Conservation (phyloP, 2,329 filamentous ascomycete genomes). For the Cytospora chrysosperma region DNA sequence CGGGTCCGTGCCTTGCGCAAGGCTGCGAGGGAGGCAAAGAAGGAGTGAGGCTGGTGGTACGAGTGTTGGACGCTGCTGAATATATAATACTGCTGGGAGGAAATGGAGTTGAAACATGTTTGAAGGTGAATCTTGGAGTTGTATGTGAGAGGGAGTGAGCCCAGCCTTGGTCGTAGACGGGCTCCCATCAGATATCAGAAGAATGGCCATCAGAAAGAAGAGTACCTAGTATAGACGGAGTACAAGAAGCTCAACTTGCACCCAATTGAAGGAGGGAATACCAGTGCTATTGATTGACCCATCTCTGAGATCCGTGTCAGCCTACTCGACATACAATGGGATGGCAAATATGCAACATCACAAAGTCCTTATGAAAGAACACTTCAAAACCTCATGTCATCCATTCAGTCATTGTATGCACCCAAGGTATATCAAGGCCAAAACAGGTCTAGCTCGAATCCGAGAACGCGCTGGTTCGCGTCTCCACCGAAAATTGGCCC, state of each 20-base stretch:
- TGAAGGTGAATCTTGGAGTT: background rate
- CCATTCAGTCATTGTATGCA: constrained; percentile 1
- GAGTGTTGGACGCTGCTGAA: background rate
- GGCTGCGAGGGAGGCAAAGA: constrained; percentile 78
- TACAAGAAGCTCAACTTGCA: background rate
- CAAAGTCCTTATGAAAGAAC: background rate
- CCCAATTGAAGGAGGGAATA: background rate
- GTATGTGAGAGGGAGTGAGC: background rate
- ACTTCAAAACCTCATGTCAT: background rate
- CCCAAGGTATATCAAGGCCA: constrained; percentile 11
- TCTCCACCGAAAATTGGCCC: constrained; percentile 25
- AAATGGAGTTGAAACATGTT: background rate
- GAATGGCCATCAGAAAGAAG: background rate
- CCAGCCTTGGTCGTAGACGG: background rate
- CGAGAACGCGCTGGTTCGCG: constrained; percentile 30
- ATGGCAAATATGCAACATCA: background rate
- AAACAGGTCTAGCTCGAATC: constrained; percentile 29
- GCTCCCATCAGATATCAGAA: background rate
- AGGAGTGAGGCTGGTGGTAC: constrained; percentile 35
- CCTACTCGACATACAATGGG: background rate
- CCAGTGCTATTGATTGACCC: background rate
- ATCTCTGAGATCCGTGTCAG: background rate
- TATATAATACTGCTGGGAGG: background rate
- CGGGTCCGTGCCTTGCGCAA: constrained; percentile 80
- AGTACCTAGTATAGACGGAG: too few relatives aligned